Base-by-base conservation (phyloP, 345 rosid species). In the Eucalyptus melliodora region DNA sequence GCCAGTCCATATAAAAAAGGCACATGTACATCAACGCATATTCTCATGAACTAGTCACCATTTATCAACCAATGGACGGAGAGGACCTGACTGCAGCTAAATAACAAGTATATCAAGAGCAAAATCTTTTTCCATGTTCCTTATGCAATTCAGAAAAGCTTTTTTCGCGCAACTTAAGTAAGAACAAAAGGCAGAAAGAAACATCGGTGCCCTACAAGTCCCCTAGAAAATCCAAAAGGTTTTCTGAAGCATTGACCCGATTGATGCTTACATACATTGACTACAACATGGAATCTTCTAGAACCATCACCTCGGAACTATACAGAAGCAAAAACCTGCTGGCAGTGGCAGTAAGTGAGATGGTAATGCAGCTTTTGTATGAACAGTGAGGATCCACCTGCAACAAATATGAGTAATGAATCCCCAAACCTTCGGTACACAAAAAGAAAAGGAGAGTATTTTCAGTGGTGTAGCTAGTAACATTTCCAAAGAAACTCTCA, bases 371-470 rank as follows among this genome's bases (percentile, higher is more conserved):
- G 87, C 95, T 92, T 88, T 94, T 96, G 89, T 97, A 98, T 30
- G 98, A 95, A 93, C 99, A 98, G 92, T 98, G 99, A 89, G 99
- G 99, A 90, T 98, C 99, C 95, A 95, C 97, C 99, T 98, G 95
- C 89, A 94, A 51, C 27, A 40, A 87, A 31, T 26, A 55, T 72
- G 82, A 72, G 82, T 34, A 34, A 72, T 72, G 82, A 72, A 88
- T 47, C 37, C 82, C 47, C 10, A 82, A 51, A 42, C 42, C 86
- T 86, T 90, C 30, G 88, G 30, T 30, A 31, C 42, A 37, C 88
- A 30, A 72, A 56, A 87, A 83, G 87, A 30, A 9, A 47, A 88
- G 88, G 45, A 60, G 88, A 87, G 59, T 9, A 72, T 2, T 34
- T 34, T 37, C 26, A 5, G 44, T 72, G 34, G 44, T 17, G 44